Base-by-base conservation (phyloP, 2,329 filamentous ascomycete species). In the Arachnopeziza araneosa region DNA sequence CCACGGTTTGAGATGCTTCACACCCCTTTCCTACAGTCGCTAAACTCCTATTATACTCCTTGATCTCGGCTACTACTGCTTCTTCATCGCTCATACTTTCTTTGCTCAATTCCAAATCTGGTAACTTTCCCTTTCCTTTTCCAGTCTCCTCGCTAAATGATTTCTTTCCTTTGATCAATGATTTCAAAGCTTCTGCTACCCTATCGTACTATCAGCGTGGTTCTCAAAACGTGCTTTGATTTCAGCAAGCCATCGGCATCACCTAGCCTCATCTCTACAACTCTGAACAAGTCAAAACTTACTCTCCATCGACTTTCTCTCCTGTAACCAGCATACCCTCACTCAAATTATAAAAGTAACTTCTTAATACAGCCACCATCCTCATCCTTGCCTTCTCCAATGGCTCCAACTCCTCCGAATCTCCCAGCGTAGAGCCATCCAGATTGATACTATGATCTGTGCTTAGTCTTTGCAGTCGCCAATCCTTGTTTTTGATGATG, bases 321-420 rank as follows among this genome's bases (percentile, higher is more conserved):
- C 49, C 55, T 36, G 55, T 44, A 21, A 52, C 22, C n/a, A 57
- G n/a, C 24, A 24, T 52, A 10, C 55, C 55, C 17, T 23, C 21
- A 22, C 52, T 50, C 7, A 57, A 30, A 44, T 57, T 57, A 17
- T 24, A 57, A 9, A 52, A 48, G n/a, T 57, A 57, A 24, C 55
- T 36, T 26, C 55, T 52, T 21, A 57, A 52, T 1, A 57, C 49
- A 1, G 55, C 26, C 5, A 52, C 30, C 3, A 53, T 22, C 19
- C 50, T 52, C 24, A 9, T 12, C 4, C 22, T 57, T 26, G 24
- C 24, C n/a, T 24, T 51, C 12, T 57, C 50, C 14, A 44, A 2
- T 4, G 55, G 55, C 12, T 52, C 50, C 19, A 50, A 17, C 12
- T 44, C 36, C 12, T 44, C 36, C 17, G 36, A 44, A 17, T 44